These are phyloP conservation scores for Salvia miltiorrhiza DNA, from an alignment of 257 asterid genomes.

Conservation along the genomic window DNA sequence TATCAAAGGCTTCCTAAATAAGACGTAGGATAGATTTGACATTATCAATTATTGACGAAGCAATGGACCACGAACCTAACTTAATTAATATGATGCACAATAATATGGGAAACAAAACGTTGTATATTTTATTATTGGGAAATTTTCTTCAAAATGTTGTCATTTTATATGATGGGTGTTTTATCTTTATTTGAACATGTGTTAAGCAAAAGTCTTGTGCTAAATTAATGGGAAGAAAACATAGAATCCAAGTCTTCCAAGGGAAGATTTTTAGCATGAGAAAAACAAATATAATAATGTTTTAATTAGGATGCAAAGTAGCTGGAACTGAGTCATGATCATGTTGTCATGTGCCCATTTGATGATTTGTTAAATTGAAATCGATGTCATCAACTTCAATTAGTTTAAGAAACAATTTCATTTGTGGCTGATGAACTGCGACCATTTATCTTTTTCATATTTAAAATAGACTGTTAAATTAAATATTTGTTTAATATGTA, in stretches of 20 bases:
- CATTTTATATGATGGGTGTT: slow-evolving; percentile 20
- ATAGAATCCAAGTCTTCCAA: background rate
- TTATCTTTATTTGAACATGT: slow-evolving; percentile 30
- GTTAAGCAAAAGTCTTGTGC: slow-evolving; percentile 7
- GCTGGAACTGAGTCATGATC: slow-evolving; percentile 58
- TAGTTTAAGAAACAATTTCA: background rate
- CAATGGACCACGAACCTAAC: slow-evolving; percentile 14
- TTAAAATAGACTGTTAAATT: too few relatives aligned
- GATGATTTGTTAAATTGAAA: background rate
- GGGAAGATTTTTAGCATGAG: background rate
- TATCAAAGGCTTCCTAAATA: background rate
- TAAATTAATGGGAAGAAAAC: background rate
- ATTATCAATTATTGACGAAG: background rate
- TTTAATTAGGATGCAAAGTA: slow-evolving; percentile 2
- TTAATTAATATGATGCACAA: slow-evolving; percentile 17
- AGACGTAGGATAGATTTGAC: slow-evolving; percentile 28
- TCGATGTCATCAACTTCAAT: slow-evolving; percentile 11
- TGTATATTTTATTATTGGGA: background rate
- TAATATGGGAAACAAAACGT: background rate
- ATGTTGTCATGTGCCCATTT: slow-evolving; percentile 46
- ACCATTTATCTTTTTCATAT: background rate
- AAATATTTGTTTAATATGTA: background rate
- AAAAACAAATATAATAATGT: background rate
- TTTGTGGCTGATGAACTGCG: background rate
- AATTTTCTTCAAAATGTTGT: slow-evolving; percentile 1